Conservation (phyloP, 2,329 filamentous ascomycete genomes). For the Cercospora sojina region DNA sequence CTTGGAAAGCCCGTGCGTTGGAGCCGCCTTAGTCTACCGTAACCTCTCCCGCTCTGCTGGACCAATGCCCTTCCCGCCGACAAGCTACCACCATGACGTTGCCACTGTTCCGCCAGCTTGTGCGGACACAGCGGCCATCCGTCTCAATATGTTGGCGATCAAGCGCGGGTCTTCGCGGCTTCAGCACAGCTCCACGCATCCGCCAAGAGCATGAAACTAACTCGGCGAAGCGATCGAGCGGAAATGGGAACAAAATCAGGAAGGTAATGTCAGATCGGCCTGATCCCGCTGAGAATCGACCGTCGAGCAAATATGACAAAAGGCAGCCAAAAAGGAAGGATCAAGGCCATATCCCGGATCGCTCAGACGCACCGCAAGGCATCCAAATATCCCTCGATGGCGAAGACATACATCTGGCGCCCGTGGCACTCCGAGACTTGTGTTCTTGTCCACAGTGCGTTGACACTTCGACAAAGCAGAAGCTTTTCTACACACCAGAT, state of each 20-base stretch:
- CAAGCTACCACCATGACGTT: conserved; percentile 6
- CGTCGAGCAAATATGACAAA: background rate
- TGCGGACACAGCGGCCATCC: background rate
- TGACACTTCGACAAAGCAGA: conserved; percentile 60
- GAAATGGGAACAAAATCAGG: background rate
- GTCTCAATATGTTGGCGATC: background rate
- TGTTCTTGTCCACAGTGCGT: conserved; percentile 59
- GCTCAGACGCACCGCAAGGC: background rate
- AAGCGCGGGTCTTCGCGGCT: background rate
- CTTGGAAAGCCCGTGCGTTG: background rate
- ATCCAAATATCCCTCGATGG: conserved; percentile 5
- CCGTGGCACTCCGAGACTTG: conserved; percentile 53
- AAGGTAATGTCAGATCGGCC: background rate
- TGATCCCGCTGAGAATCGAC: background rate
- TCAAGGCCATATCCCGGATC: background rate
- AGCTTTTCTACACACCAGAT: conserved; percentile 64
- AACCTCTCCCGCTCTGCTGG: background rate
- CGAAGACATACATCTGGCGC: conserved; percentile 22
- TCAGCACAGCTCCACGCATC: background rate
- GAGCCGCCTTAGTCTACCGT: background rate
- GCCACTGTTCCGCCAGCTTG: conserved; percentile 5
- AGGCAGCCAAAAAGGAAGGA: background rate
- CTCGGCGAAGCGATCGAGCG: background rate
- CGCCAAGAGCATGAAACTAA: background rate
- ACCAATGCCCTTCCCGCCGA: background rate